Evolutionary conservation across 176 grass and related monocot species (phyloP), one percentile per base, ranked within the genome.

Genomic region (Poa annua): DNA sequence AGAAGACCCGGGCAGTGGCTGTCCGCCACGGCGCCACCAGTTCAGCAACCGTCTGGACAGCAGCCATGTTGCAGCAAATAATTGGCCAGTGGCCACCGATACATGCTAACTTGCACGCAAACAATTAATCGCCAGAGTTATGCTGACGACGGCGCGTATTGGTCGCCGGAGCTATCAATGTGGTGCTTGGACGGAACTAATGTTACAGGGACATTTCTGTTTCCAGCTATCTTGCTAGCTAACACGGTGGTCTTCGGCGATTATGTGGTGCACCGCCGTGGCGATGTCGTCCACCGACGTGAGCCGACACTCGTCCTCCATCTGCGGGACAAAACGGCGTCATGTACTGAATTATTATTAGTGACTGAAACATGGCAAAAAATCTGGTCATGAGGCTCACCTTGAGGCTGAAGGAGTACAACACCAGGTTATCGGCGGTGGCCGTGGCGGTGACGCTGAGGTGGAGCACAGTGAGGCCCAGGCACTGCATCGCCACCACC

Each of bases 261-360:
- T 51, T 29, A 96, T 96, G 70, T 89, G 76, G 74, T 96, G 81
- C 63, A 96, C 86, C 11, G 88, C 93, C 34, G 90, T 75, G 13
- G 93, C 88, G 69, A 96, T 89, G n/a, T 96, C 93, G 12, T 96
- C 93, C 38, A 83, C 90, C 25, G 90, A 85, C 15, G 88, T 89
- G 21, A 96, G 86, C 66, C 70, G 64, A 86, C 90, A 92, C 73
- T 90, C 73, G 50, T 89, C 90, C 76, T 93, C 90, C 76, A 96
- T 83, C 93, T 96, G 78, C 45, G 52, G 32, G 56, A 84, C 7
- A 85, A 71, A 48, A 16, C 3, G 33, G 1, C 0, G 17, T 73
- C 57, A 72, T 4, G 24, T 11, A 19, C 21, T 9, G 49, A 16
- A n/a, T n/a, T n/a, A 36, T 20, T 7, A 17, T 8, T 35, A 54